Evolutionary conservation across 306 rosid genomes (phyloP), one percentile per base, ranked within the genome.

Genomic region (apple (Malus domestica)): DNA sequence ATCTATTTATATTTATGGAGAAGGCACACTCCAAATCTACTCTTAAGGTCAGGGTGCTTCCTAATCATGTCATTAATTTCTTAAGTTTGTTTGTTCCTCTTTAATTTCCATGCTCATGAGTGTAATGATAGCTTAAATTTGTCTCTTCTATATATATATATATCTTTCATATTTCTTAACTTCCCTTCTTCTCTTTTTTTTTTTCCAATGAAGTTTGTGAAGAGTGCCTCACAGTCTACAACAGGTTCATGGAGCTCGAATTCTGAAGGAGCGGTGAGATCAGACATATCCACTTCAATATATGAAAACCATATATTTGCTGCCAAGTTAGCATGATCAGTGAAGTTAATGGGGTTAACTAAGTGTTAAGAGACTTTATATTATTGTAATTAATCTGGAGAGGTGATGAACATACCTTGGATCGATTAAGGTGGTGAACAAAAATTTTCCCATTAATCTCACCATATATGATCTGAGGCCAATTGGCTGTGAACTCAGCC

Each of bases 221-320:
- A 82, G 87, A 83, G 62, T 74, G 77, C 86, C 72, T 86, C 92
- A 76, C 85, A 73, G 44, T 83, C 90, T 78, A 83, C 97, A 29
- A 82, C 82, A 2, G 40, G 60, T 82, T 87, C 84, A 75, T 89
- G 93, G 92, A 86, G 90, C 88, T 78, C 87, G 70, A 80, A 81
- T 74, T 75, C 86, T 59, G 81, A 85, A 79, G 90, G 80, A 87
- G 87, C 80, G 97, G 97, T 91, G 90, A 91, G 93, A 83, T 77
- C 71, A 19, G 25, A 29, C 59, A 55, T 10, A 35, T 14, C 10
- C 61, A 38, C 33, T 40, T 19, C 51, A 59, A 67, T 4, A 10
- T n/a, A 19, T 27, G 10, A 3, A 74, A 62, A 16, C 63, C 63
- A 10, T 22, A 49, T n/a, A 18, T 57, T 55, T 10, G 4, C 22